These are phyloP conservation scores for Fraxinus nigra DNA, from an alignment of 305 asterid species.

Conservation along the genomic window DNA sequence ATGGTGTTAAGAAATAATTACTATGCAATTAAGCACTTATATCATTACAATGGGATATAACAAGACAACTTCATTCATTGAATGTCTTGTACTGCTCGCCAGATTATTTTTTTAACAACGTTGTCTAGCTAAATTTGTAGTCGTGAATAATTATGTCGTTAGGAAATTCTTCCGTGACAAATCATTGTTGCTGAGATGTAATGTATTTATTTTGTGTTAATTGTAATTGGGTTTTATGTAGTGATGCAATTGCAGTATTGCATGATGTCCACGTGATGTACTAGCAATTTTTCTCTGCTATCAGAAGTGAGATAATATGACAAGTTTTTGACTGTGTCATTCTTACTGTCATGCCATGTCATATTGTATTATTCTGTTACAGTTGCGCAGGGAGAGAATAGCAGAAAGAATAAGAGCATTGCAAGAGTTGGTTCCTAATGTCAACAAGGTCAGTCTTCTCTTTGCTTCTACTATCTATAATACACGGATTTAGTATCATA, in stretches of 20 bases:
- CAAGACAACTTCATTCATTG: not conserved
- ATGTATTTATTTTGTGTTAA: not conserved
- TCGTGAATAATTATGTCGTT: not conserved
- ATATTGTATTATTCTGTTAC: slow-evolving; percentile 21
- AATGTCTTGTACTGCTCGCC: not conserved
- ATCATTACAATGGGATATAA: not conserved
- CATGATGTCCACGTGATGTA: not conserved
- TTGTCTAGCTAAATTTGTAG: not conserved
- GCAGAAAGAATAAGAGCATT: slow-evolving; percentile 94
- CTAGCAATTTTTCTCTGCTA: not conserved
- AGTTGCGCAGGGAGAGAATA: slow-evolving; percentile 90
- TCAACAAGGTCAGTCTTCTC: slow-evolving; percentile 70
- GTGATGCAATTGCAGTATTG: not conserved
- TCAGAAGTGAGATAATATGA: not conserved
- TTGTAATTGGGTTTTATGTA: not conserved
- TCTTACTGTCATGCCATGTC: not conserved
- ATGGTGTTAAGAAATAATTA: not conserved
- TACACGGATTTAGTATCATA: not conserved
- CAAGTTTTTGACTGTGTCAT: not conserved
- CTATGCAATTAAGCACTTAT: not conserved
- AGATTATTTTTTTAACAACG: no score
- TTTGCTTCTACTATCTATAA: not conserved
- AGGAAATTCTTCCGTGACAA: not conserved
- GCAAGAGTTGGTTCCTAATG: slow-evolving; percentile 97
- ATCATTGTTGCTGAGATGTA: not conserved